Evolutionary conservation across 805 yeast species (phyloP).

Genomic region (Zygoascus flipseniorum): DNA sequence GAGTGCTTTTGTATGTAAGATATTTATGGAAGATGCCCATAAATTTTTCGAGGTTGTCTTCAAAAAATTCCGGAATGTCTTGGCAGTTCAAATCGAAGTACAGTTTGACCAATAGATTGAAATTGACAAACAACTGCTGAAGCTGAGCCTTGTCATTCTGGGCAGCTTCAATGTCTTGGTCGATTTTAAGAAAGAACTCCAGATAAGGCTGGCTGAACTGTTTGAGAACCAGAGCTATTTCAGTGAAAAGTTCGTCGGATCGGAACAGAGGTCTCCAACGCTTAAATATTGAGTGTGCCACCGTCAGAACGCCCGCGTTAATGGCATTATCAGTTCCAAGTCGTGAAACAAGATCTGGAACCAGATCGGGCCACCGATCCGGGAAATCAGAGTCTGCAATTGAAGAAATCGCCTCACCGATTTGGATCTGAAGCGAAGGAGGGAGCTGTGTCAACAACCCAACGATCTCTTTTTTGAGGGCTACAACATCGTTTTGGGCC

Average conservation of each 20-base stretch:
- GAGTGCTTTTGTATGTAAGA: conserved; percentile 48
- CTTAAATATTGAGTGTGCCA: conserved; percentile 92
- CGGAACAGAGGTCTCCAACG: conserved; percentile 95
- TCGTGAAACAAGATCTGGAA: conserved; percentile 50
- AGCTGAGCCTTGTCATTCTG: conserved; percentile 41
- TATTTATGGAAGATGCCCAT: conserved; percentile 81
- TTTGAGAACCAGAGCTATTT: conserved; percentile 77
- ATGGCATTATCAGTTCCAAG: conserved; percentile 62
- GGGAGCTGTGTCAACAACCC: conserved; percentile 82
- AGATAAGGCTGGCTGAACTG: conserved; percentile 78
- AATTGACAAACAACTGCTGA: conserved; percentile 54
- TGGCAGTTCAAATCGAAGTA: conserved; percentile 94
- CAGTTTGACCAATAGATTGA: conserved; percentile 65
- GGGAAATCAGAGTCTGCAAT: conserved; percentile 98
- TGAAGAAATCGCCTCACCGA: conserved; percentile 86
- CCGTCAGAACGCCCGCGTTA: conserved; percentile 79
- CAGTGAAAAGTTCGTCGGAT: conserved; percentile 80
- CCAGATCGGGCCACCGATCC: conserved; percentile 69
- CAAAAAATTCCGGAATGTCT: conserved; percentile 96
- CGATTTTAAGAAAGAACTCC: conserved; percentile 57
- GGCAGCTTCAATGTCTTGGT: conserved; percentile 47
- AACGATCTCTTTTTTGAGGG: conserved; percentile 69
- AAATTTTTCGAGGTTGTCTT: conserved; percentile 71
- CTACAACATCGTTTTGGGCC: conserved; percentile 48
- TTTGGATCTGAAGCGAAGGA: conserved; percentile 67